Evolutionary conservation across 805 yeast species (phyloP), one percentile per base, ranked within the genome.

Genomic region (Sporopachydermia quercuum): DNA sequence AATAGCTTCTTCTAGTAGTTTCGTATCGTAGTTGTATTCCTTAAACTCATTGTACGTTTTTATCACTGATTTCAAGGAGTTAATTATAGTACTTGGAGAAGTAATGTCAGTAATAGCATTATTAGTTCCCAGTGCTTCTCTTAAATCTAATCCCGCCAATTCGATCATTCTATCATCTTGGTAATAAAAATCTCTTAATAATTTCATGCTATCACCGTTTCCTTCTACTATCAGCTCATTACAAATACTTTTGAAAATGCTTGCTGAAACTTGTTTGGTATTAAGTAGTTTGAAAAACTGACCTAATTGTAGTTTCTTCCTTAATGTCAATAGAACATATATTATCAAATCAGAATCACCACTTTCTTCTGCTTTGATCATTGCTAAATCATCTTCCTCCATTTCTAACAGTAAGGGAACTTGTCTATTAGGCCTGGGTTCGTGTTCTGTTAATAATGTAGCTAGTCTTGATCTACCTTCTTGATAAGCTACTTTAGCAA

Each of bases 401-500:
- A 83, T 76, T 16, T 71, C 74, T 16, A 85, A 54, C 30, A 84
- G 64, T 38, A 78, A 62, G 6, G 75, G 70, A 1, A 85, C 70
- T 45, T 79, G 81, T 42, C 71, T 67, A 4, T 65, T 61, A 1
- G 79, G 68, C 11, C 61, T 50, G 1, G 81, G 78, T 51, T 91
- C 97, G 43, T 75, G 57, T 38, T 75, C 68, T 8, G 82, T 65
- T n/a, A 91, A 56, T 36, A 68, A 61, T 40, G 78, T 72, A 30
- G 95, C 78, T 16, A 91, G 58, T 16, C 66, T 63, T 6, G 69
- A 54, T 18, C 97, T 64, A 1, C 97, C 97, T 56, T 89, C 96
- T 49, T 78, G 77, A 49, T 69, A 71, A 1, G 94, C 91, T 14
- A 71, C 65, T 5, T 65, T 61, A 0, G 84, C 75, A 18, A 85